Conservation (phyloP, 2,329 filamentous ascomycete genomes). For the Xylariomycetidae sp. region DNA sequence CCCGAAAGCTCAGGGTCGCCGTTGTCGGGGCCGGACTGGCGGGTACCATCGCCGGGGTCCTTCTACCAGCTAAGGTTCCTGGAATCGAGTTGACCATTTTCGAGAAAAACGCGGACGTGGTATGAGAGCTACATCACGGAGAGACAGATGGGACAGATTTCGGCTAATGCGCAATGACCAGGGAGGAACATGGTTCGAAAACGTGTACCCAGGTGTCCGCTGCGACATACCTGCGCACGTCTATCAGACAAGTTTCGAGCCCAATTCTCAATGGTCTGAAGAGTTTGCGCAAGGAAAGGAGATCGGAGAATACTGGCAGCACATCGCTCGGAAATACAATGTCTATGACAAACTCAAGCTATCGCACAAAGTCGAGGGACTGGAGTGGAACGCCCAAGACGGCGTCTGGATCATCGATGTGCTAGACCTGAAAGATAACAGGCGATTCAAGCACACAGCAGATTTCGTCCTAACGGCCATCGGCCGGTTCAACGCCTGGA, state of each 20-base stretch:
- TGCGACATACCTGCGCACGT: conserved; percentile 68
- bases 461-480: conserved; percentile 61
- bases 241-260: conserved; percentile 64
- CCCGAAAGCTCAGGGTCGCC: conserved; percentile 46
- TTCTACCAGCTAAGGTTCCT: conserved; percentile 66
- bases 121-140: no score
- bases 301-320: conserved; percentile 64
- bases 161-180: conserved; percentile 12
- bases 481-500: conserved; percentile 63
- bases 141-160: neutral
- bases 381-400: conserved; percentile 48
- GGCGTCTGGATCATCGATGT: conserved; percentile 54
- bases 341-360: conserved; percentile 56
- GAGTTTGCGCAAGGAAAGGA: conserved; percentile 63
- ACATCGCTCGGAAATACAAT: conserved; percentile 57
- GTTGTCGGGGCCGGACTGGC: conserved; percentile 62
- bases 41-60: conserved; percentile 59
- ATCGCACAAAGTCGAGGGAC: conserved; percentile 48
- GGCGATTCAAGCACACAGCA: conserved; percentile 40
- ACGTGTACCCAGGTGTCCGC: conserved; percentile 58
- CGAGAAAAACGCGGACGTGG: conserved; percentile 65
- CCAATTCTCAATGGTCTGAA: conserved; percentile 65
- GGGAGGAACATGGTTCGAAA: conserved; percentile 52
- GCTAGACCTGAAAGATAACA: conserved; percentile 32
- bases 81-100: conserved; percentile 60